phyloP scores from a whole-genome alignment of 2,329 filamentous ascomycete species.

The Escovopsis sp. region DNA sequence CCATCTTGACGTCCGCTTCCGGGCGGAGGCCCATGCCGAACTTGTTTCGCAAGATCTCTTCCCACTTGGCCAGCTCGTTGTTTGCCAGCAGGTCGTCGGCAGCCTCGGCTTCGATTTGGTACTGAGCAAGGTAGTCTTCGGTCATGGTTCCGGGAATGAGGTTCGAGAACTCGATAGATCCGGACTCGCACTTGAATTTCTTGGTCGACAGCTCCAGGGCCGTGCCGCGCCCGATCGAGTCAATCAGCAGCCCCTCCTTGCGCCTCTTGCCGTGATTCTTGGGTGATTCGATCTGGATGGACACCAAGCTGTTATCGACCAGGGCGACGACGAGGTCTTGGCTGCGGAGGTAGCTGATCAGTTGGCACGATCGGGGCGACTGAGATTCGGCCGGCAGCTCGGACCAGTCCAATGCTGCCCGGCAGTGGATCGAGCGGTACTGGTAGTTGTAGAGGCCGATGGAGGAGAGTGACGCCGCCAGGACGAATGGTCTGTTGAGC shows the following conservation, averaged over 20 bases:
- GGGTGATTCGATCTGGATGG: conserved; percentile 53
- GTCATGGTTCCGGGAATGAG: conserved; percentile 35
- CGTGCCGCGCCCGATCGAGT: conserved; percentile 56
- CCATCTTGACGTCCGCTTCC: conserved; percentile 6
- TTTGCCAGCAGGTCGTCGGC: conserved; percentile 34
- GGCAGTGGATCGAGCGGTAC: conserved; percentile 46
- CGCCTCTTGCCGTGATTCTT: conserved; percentile 39
- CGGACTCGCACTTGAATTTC: conserved; percentile 16
- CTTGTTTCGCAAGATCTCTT: conserved; percentile 32
- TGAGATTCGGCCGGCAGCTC: conserved; percentile 23
- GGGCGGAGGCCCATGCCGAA: conserved; percentile 28
- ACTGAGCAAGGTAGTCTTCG: conserved; percentile 32
- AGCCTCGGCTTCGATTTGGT: conserved; percentile 27
- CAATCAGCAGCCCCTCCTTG: conserved; percentile 51
- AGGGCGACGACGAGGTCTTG: conserved; percentile 53
- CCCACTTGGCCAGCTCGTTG: conserved; percentile 34
- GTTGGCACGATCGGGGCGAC: conserved; percentile 23
- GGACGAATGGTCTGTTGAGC: conserved; percentile 50
- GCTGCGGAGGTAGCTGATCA: conserved; percentile 50
- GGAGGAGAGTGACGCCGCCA: conserved; percentile 42
- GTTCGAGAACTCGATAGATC: conserved; percentile 19
- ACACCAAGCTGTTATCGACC: conserved; percentile 47
- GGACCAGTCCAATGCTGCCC: conserved; percentile 28
- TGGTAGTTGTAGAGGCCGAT: conserved; percentile 55
- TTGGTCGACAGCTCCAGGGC: conserved; percentile 23